A percentile compares a stretch with the other conserved stretches of the same genome.
phyloP scores from a whole-genome alignment of 345 rosid genomes.

The Eucalyptus tenuipes region DNA sequence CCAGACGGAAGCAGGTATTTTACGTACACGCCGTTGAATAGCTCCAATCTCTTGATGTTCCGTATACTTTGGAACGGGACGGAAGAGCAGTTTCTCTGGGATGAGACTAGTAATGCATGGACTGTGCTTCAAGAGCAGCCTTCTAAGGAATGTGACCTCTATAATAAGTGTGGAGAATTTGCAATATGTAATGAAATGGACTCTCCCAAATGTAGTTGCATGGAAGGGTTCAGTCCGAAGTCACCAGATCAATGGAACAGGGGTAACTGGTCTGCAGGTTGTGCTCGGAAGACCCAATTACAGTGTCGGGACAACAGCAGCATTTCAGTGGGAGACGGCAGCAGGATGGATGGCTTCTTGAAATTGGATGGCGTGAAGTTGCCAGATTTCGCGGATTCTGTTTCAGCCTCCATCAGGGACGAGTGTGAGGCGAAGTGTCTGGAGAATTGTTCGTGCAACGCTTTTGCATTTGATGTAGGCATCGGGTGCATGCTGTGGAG shows the following conservation, averaged over 20 bases:
- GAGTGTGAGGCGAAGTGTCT: slow-evolving; percentile 10
- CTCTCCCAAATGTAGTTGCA: slow-evolving; percentile 34
- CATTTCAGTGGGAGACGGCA: background rate
- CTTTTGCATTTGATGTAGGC: slow-evolving; percentile 23
- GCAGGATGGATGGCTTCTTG: slow-evolving; percentile 13
- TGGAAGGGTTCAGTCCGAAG: slow-evolving; percentile 36
- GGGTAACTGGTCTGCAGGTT: slow-evolving; percentile 29
- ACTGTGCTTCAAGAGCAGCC: slow-evolving; percentile 34
- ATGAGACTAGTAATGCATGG: slow-evolving; percentile 29
- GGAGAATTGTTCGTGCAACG: slow-evolving; percentile 55
- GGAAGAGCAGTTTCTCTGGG: slow-evolving; percentile 55
- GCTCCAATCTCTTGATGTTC: slow-evolving; percentile 42
- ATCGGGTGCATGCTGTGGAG: slow-evolving; percentile 65
- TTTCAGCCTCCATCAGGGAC: background rate
- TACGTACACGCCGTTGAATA: slow-evolving; percentile 31
- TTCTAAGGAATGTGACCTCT: slow-evolving; percentile 40
- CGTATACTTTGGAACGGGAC: slow-evolving; percentile 31
- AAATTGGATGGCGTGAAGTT: slow-evolving; percentile 6
- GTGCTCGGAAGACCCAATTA: slow-evolving; percentile 12
- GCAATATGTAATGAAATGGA: slow-evolving; percentile 29
- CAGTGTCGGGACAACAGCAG: slow-evolving; percentile 11
- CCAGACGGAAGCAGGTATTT: slow-evolving; percentile 31
- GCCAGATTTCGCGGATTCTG: slow-evolving; percentile 22
- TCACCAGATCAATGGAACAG: slow-evolving; percentile 7
- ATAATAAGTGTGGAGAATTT: slow-evolving; percentile 68